A percentile compares a stretch with the other conserved stretches of the same genome.
These are phyloP conservation scores for Boletus tylopilopsis DNA, from an alignment of 768 basidiomycete genomes.

Conservation along the genomic window DNA sequence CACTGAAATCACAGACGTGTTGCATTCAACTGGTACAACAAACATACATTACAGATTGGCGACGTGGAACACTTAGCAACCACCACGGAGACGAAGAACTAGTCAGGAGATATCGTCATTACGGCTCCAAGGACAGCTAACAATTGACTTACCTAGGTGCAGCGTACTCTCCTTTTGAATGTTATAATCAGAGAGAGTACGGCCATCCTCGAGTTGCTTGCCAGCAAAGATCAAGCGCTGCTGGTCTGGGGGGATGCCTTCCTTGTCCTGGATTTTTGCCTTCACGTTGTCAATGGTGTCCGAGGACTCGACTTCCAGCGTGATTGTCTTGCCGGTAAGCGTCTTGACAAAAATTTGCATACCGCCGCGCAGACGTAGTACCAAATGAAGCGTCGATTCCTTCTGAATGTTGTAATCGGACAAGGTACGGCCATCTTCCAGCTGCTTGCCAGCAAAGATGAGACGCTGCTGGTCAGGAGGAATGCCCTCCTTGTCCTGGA, in stretches of 20 bases:
- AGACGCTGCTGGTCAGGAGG: constrained; percentile 84
- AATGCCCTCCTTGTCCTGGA: constrained; percentile 81
- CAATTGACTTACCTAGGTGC: constrained; percentile 41
- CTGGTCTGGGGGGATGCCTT: constrained; percentile 76
- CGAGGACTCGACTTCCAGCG: constrained; percentile 69
- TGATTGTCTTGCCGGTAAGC: constrained; percentile 74
- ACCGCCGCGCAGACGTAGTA: constrained; percentile 64
- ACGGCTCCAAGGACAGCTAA: neutral
- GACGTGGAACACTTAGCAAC: constrained; percentile 37
- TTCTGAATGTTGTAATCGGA: constrained; percentile 83
- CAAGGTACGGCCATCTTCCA: constrained; percentile 90
- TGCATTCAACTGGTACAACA: neutral
- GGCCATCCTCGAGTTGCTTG: constrained; percentile 76
- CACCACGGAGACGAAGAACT: constrained; percentile 82
- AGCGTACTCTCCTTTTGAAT: constrained; percentile 75
- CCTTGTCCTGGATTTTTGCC: constrained; percentile 77
- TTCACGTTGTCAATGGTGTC: constrained; percentile 79
- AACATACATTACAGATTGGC: neutral
- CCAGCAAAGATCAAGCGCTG: constrained; percentile 79
- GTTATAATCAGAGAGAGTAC: constrained; percentile 74
- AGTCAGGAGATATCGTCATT: neutral
- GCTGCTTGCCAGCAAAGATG: constrained; percentile 91
- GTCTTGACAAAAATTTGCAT: constrained; percentile 76
- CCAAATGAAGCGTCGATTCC: constrained; percentile 74
- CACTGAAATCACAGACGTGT: neutral